Percentiles rank a stretch among this genome's conserved stretches.
Conservation (phyloP, 2,329 filamentous ascomycete genomes). For the Aspergillus cejpii region DNA sequence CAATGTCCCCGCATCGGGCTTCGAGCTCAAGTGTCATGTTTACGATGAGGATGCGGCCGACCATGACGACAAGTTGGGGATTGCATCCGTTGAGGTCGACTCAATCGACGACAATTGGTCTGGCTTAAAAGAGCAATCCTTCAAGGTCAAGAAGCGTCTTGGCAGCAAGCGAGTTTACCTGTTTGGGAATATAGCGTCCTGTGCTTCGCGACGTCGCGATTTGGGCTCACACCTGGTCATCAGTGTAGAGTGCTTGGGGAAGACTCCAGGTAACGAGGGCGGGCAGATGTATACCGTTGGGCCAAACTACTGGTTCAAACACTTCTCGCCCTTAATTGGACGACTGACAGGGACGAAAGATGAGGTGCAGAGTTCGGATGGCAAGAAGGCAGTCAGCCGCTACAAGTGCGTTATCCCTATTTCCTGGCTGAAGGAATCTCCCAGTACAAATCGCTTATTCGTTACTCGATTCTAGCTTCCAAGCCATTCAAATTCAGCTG, state of each 20-base stretch:
- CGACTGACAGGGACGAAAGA: constrained; percentile 66
- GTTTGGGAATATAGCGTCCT: constrained; percentile 60
- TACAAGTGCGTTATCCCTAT: constrained; percentile 61
- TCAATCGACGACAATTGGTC: constrained; percentile 59
- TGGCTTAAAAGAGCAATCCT: constrained; percentile 59
- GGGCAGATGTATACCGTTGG: constrained; percentile 72
- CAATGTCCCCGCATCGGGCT: constrained; percentile 74
- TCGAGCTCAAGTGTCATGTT: constrained; percentile 74
- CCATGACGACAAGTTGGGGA: constrained; percentile 79
- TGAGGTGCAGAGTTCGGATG: constrained; percentile 51
- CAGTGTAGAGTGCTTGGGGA: constrained; percentile 70
- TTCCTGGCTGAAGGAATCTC: background rate
- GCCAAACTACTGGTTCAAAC: constrained; percentile 68
- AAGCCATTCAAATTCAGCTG: constrained; percentile 86
- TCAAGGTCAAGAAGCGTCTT: constrained; percentile 67
- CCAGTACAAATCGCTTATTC: constrained; percentile 2
- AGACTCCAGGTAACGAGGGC: constrained; percentile 58
- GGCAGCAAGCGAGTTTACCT: constrained; percentile 83
- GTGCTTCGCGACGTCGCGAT: constrained; percentile 55
- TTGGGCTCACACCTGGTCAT: constrained; percentile 65
- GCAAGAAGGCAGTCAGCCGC: constrained; percentile 56
- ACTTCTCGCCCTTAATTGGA: constrained; percentile 84
- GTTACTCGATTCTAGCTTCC: constrained; percentile 56
- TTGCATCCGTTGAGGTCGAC: constrained; percentile 64
- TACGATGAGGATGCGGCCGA: constrained; percentile 88